Evolutionary conservation across 73 alveolate genomes (phyloP), one percentile per base, ranked within the genome.

Genomic region (Tetrahymena elliotti): DNA sequence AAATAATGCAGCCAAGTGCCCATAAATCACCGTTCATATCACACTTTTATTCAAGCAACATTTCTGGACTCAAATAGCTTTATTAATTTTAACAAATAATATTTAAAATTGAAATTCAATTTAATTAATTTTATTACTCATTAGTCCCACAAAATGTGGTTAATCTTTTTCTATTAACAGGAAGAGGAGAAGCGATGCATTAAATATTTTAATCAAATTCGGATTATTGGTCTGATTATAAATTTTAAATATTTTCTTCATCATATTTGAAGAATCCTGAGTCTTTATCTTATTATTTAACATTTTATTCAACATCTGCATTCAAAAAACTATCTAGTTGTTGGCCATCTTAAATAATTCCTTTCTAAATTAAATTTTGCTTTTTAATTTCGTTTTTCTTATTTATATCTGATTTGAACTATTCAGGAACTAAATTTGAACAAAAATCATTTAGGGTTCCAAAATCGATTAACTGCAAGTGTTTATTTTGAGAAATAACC

Each of bases 1-100:
- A 98, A 15, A 97, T 37, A 37, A 98, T 98, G 33, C 97, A 95
- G 2, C 99, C 99, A 33, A 98, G 97, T 20, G 99, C 98, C 99
- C 99, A 98, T 84, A 98, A 93, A 94, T 98, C 99, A 68, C 88
- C 88, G 36, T 68, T 68, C 88, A 68, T 68, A 68, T 68, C 88
- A 24, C 88, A 68, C 36, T 68, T 68, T 68, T 68, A 68, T 68
- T 68, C 39, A 27, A 6, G 22, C 34, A 68, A 31, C 88, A 68
- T 68, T 68, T 68, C 88, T 27, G 88, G 88, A 16, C 88, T 68
- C n/a, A 68, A 68, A 10, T 68, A 68, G 88, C 88, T 68, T 27
- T 68, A 68, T 68, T 68, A 22, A 68, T 27, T 68, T 27, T 40
- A 40, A 40, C 15, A 40, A 68, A 22, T 27, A 24, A 0, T 24